phyloP scores from a whole-genome alignment of 2,329 filamentous ascomycete genomes.

The Amauroascus verrucosus region DNA sequence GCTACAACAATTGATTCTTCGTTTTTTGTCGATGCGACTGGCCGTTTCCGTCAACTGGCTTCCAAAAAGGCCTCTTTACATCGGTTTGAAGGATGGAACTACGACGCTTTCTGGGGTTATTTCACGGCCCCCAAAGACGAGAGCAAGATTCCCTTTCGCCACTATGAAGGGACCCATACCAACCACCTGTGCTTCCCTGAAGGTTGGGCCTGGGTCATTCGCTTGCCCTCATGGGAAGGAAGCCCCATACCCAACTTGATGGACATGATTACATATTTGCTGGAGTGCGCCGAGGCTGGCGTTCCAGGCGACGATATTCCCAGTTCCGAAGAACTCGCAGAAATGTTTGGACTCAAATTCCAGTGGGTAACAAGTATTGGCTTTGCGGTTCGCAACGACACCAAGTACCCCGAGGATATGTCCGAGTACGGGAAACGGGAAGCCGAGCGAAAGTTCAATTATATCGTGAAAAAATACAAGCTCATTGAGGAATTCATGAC shows the following conservation, averaged over 20 bases:
- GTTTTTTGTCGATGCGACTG: constrained; percentile 21
- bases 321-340: constrained; percentile 16
- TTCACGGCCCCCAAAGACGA: constrained; percentile 18
- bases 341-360: constrained; percentile 20
- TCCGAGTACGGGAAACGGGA: constrained; percentile 19
- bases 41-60: constrained; percentile 18
- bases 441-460: constrained; percentile 23
- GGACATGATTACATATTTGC: constrained; percentile 21
- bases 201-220: constrained; percentile 24
- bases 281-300: constrained; percentile 17
- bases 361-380: constrained; percentile 21
- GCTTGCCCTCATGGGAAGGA: constrained; percentile 22
- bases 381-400: constrained; percentile 17
- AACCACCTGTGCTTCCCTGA: constrained; percentile 24
- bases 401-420: constrained; percentile 18
- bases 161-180: constrained; percentile 21
- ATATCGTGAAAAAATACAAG: constrained; percentile 18
- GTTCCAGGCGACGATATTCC: constrained; percentile 18
- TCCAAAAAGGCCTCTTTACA: constrained; percentile 18
- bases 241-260: constrained; percentile 20
- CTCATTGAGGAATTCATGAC: constrained; percentile 21
- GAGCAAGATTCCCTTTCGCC: constrained; percentile 18
- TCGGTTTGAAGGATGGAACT: constrained; percentile 20
- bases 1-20: constrained; percentile 9
- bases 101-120: constrained; percentile 15